Percentiles rank a stretch among this genome's conserved stretches.
These are phyloP conservation scores for Agaricus sinodeliciosus DNA, from an alignment of 768 basidiomycete genomes.

Conservation along the genomic window DNA sequence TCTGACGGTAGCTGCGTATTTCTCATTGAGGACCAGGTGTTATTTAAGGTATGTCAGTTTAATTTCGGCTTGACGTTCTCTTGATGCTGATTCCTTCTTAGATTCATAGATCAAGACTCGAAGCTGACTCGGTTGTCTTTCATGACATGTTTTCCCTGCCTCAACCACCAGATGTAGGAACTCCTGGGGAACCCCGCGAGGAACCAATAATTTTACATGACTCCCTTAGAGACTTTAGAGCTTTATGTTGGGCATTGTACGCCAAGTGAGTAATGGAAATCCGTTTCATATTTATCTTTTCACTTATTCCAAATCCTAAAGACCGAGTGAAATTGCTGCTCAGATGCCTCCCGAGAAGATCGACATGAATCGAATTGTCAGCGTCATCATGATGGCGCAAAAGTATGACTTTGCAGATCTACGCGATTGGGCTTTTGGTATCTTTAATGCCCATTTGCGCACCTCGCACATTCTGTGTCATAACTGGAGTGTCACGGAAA, in stretches of 20 bases:
- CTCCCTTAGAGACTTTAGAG: background rate
- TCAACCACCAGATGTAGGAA: no score
- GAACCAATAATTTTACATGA: background rate
- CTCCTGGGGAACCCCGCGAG: no score
- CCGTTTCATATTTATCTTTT: background rate
- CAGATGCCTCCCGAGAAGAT: background rate
- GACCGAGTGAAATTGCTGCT: background rate
- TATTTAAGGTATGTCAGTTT: no score
- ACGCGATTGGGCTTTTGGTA: background rate
- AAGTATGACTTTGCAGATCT: background rate
- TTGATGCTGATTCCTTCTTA: no score
- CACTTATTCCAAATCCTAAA: background rate
- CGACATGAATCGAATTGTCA: background rate
- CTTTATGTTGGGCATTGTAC: background rate
- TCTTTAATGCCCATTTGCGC: background rate
- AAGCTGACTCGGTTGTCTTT: no score
- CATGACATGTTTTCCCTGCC: no score
- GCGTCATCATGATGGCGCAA: background rate
- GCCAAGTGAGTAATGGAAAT: background rate
- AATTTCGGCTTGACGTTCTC: no score
- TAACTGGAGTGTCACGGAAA: background rate
- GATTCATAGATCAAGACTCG: no score
- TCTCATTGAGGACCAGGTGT: no score
- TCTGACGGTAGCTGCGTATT: no score
- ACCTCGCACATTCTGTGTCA: background rate